Evolutionary conservation across 495 filamentous ascomycete genomes (phyloP).

Genomic region (Saxispiralis lemnorum): DNA sequence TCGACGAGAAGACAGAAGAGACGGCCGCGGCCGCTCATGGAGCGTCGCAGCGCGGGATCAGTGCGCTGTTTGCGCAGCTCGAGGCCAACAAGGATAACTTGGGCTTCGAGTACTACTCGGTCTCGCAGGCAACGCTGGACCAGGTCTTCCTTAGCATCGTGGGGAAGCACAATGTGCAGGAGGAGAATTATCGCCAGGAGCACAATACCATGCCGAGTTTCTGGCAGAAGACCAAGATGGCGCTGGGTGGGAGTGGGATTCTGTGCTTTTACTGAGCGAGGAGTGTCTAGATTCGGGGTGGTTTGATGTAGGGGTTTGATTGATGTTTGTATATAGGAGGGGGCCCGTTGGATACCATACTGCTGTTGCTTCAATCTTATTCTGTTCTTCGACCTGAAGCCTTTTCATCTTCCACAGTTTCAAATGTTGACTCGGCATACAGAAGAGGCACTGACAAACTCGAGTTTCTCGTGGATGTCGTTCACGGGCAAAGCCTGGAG

Average conservation of each 20-base stretch:
- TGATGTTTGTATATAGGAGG: no score
- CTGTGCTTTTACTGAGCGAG: no score
- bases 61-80: conserved; percentile 48
- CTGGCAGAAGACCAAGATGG: background rate
- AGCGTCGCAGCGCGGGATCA: conserved; percentile 29
- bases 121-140: conserved; percentile 66
- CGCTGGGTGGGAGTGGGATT: background rate
- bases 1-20: conserved; percentile 5
- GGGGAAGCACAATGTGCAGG: conserved; percentile 52
- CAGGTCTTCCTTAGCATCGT: conserved; percentile 78
- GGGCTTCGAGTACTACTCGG: conserved; percentile 62
- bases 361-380: no score
- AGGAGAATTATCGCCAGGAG: conserved; percentile 44
- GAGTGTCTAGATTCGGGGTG: no score
- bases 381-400: no score
- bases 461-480: no score
- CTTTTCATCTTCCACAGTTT: no score
- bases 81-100: conserved; percentile 48
- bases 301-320: no score
- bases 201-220: conserved; percentile 22
- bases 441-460: no score
- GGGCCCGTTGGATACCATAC: no score
- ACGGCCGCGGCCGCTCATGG: background rate
- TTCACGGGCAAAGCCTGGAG: no score
- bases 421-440: no score